Evolutionary conservation across 352 stramenopile genomes (phyloP).

Genomic region (Phytophthora pistaciae): DNA sequence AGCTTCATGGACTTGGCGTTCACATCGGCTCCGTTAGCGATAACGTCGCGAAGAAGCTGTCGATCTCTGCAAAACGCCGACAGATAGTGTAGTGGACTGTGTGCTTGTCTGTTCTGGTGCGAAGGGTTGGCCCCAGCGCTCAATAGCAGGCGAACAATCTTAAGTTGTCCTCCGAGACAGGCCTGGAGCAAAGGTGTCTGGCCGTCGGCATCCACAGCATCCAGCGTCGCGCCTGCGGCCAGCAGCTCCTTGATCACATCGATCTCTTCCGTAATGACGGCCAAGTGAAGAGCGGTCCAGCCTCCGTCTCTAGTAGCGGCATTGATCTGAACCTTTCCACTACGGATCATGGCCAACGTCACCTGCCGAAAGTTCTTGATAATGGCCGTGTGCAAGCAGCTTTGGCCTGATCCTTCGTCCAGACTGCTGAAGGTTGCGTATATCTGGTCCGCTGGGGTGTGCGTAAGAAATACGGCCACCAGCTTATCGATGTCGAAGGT

Average conservation of each 20-base stretch:
- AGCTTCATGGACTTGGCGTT: slow-evolving; percentile 79
- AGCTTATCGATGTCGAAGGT: slow-evolving; percentile 75
- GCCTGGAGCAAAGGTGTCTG: slow-evolving; percentile 71
- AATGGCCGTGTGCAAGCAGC: slow-evolving; percentile 70
- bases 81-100: slow-evolving; percentile 74
- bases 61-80: slow-evolving; percentile 69
- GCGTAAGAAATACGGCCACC: slow-evolving; percentile 47
- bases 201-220: slow-evolving; percentile 66
- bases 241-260: slow-evolving; percentile 57
- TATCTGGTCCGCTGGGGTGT: slow-evolving; percentile 26
- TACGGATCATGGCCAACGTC: slow-evolving; percentile 45
- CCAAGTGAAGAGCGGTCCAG: slow-evolving; percentile 70
- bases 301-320: slow-evolving; percentile 52
- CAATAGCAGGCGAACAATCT: slow-evolving; percentile 59
- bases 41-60: slow-evolving; percentile 54
- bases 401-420: slow-evolving; percentile 55
- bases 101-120: slow-evolving; percentile 77
- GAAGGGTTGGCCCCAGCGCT: slow-evolving; percentile 56
- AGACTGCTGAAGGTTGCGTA: slow-evolving; percentile 51
- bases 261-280: slow-evolving; percentile 66
- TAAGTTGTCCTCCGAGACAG: slow-evolving; percentile 61
- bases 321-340: slow-evolving; percentile 58
- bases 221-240: slow-evolving; percentile 54
- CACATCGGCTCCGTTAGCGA: slow-evolving; percentile 62
- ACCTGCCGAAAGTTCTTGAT: slow-evolving; percentile 68